Evolutionary conservation across 306 rosid genomes (phyloP).

Genomic region (Pterocarpus macrocarpus): DNA sequence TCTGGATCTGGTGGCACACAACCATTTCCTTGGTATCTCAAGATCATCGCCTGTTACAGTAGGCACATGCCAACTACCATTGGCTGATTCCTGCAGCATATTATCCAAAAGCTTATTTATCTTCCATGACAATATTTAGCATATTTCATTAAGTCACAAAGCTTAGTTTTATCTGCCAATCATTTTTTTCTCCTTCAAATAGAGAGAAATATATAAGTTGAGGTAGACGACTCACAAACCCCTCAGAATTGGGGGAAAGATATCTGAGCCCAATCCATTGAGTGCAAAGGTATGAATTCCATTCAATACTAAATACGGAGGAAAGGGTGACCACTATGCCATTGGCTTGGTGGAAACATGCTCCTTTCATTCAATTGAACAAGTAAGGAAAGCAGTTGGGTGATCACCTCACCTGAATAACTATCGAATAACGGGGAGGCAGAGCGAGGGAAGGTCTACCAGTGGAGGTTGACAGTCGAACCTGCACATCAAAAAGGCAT

Average conservation of each 20-base stretch:
- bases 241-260: conserved; percentile 24
- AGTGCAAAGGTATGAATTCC: neutral
- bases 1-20: conserved; percentile 76
- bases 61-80: conserved; percentile 90
- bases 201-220: neutral
- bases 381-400: conserved; percentile 24
- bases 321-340: conserved; percentile 10
- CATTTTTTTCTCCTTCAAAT: neutral
- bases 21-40: conserved; percentile 81
- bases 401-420: conserved; percentile 75
- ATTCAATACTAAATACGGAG: neutral
- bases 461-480: conserved; percentile 64
- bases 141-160: conserved; percentile 22
- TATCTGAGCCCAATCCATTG: conserved; percentile 13
- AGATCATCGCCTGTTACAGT: conserved; percentile 72
- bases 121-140: conserved; percentile 25
- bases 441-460: conserved; percentile 58
- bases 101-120: conserved; percentile 14
- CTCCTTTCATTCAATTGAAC: conserved; percentile 19
- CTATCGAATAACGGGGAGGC: conserved; percentile 87
- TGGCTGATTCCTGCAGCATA: conserved; percentile 75
- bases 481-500: conserved; percentile 59
- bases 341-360: conserved; percentile 34
- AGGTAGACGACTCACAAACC: neutral
- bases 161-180: neutral